Evolutionary conservation across 805 yeast species (phyloP).

Genomic region (Pichia ethanolica): DNA sequence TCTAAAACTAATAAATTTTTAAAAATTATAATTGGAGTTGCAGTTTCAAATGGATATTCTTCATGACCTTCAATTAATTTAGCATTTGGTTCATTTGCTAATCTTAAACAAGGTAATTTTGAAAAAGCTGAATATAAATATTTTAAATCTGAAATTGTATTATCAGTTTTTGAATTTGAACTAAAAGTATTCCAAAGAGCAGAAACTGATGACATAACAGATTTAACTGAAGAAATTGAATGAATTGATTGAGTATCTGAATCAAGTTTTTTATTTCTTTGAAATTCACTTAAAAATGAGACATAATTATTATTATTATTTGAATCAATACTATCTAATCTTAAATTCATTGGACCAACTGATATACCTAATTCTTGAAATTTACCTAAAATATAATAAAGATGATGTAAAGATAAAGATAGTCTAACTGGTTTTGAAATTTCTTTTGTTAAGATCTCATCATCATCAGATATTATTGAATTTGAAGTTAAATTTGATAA

Average conservation of each 20-base stretch:
- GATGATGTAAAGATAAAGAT: constrained; percentile 54
- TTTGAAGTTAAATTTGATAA: background rate
- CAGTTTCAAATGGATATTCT: constrained; percentile 65
- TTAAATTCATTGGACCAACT: constrained; percentile 56
- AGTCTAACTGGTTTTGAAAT: constrained; percentile 45
- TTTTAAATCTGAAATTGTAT: constrained; percentile 35
- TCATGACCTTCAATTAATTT: constrained; percentile 54
- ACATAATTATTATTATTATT: constrained; percentile 43
- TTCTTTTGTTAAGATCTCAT: constrained; percentile 7
- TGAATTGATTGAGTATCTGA: constrained; percentile 42
- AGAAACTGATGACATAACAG: constrained; percentile 40
- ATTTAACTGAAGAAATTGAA: constrained; percentile 51
- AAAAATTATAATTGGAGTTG: constrained; percentile 56
- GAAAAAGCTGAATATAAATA: constrained; percentile 58
- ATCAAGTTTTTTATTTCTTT: constrained; percentile 27
- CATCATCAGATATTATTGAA: constrained; percentile 6
- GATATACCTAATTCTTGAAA: constrained; percentile 41
- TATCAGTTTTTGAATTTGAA: constrained; percentile 36
- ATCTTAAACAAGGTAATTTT: constrained; percentile 54
- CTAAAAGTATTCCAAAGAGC: constrained; percentile 33
- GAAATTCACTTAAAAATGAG: constrained; percentile 53
- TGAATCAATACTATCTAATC: constrained; percentile 50
- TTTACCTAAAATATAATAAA: constrained; percentile 52
- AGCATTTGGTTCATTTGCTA: constrained; percentile 54
- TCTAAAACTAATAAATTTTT: constrained; percentile 58